A percentile compares a stretch with the other conserved stretches of the same genome.
These are phyloP conservation scores for Blastobotrys niveus DNA, from an alignment of 1,139 yeast species.

Conservation along the genomic window DNA sequence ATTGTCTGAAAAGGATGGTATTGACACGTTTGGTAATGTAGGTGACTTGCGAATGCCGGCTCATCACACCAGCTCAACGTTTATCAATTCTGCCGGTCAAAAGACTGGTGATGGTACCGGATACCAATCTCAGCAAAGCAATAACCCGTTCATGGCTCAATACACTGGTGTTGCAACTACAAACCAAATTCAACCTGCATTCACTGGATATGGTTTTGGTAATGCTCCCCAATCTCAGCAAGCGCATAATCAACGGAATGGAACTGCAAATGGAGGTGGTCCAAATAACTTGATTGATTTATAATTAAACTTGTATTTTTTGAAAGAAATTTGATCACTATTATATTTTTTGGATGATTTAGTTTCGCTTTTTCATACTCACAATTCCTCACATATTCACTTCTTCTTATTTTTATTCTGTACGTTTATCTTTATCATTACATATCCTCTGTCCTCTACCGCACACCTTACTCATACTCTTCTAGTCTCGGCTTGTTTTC, in stretches of 20 bases:
- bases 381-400: too few relatives aligned
- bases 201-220: conserved; percentile 94
- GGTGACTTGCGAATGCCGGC: conserved; percentile 89
- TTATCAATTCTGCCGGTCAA: conserved; percentile 78
- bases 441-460: too few relatives aligned
- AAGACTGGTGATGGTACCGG: conserved; percentile 7
- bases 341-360: neutral
- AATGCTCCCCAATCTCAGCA: conserved; percentile 45
- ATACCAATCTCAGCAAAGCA: conserved; percentile 37
- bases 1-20: conserved; percentile 81
- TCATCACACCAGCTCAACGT: conserved; percentile 80
- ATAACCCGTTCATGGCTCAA: conserved; percentile 75
- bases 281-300: conserved; percentile 30
- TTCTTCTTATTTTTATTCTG: too few relatives aligned
- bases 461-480: too few relatives aligned
- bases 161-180: conserved; percentile 67
- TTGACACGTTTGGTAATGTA: conserved; percentile 93
- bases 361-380: neutral
- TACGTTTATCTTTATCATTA: too few relatives aligned
- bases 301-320: conserved; percentile 10
- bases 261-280: conserved; percentile 3
- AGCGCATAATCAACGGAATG: conserved; percentile 25
- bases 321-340: neutral
- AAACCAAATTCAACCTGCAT: conserved; percentile 52
- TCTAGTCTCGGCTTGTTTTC: too few relatives aligned